Conservation (phyloP, 139 green algal species). For the Limnomonas spitsbergensis region DNA sequence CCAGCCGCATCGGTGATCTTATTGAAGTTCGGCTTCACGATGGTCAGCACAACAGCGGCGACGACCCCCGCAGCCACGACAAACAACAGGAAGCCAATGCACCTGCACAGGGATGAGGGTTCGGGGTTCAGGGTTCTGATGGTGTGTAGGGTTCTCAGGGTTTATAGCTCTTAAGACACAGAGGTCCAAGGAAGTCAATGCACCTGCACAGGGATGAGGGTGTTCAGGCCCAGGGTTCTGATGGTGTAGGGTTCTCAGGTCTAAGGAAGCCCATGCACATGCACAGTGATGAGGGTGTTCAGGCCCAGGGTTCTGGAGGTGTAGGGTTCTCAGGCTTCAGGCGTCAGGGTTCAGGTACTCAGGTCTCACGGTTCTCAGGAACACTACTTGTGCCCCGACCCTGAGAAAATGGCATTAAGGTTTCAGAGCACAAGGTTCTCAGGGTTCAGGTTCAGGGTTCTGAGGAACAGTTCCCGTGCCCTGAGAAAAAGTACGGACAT, state of each 20-base stretch:
- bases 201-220: slow-evolving; percentile 49
- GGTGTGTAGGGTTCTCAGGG: no score
- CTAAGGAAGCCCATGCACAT: slow-evolving; percentile 80
- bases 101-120: slow-evolving; percentile 46
- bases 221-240: not conserved
- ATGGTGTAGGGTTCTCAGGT: no score
- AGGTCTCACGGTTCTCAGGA: no score
- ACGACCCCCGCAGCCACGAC: slow-evolving; percentile 66
- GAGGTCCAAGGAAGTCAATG: slow-evolving; percentile 76
- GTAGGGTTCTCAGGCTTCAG: no score
- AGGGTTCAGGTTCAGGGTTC: not conserved
- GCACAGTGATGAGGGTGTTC: slow-evolving; percentile 12
- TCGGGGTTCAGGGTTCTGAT: not conserved
- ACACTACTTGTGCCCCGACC: no score
- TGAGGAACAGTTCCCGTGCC: no score
- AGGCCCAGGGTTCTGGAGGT: not conserved
- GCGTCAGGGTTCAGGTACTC: no score
- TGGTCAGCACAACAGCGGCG: slow-evolving; percentile 64
- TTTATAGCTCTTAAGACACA: no score
- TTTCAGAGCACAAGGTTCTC: slow-evolving; percentile 54
- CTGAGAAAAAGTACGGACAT: no score
- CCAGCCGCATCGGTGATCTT: slow-evolving; percentile 23
- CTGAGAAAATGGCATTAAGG: no score
- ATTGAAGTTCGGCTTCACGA: slow-evolving; percentile 58
- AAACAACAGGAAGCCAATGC: slow-evolving; percentile 75